Base-by-base conservation (phyloP, 352 stramenopile genomes). In the Pythium rhizo-oryzae region DNA sequence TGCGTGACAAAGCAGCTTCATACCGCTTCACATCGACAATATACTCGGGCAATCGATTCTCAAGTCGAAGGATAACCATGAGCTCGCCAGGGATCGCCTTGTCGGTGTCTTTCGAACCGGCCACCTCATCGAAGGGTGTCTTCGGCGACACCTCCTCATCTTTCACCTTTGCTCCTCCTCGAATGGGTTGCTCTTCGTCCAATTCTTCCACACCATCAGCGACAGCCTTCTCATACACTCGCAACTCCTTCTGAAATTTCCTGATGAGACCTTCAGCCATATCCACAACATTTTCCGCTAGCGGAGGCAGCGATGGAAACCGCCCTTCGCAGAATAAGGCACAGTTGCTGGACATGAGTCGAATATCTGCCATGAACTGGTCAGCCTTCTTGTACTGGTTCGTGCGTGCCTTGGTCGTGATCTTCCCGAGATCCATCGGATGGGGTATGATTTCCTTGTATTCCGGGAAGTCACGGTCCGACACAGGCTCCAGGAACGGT, bases 371-470 rank as follows among this genome's bases (percentile, higher is more conserved):
- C 51, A 91, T 73, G 71, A 95, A 87, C 24, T 87, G 71, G 13
- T 68, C 65, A 5, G 67, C 71, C 35, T 61, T 85, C 21, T 78
- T 76, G 70, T 93, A 95, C 63, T 84, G 74, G 21, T 87, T 70
- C 12, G 75, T 68, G 35, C 81, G 82, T 1, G 81, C 81, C 53
- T 93, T 92, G 8, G 52, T 43, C 1, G 74, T 74, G 24, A 93
- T 85, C 67, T 78, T 85, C 4, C 64, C 74, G 13, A 95, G 75
- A 67, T 95, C 78, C 81, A 93, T 93, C 8, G 87, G 87, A 58
- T 86, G 71, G 43, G 83, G 69, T 19, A 95, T 76, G 44, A 95
- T 93, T 35, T 93, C 84, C 53, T 91, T 93, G 72, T 95, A 95
- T 52, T 92, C 81, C 0, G 87, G 87, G 46, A 95, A 95, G 25